phyloP scores from a whole-genome alignment of 495 filamentous ascomycete genomes.

The Barbatosphaeria neglecta region DNA sequence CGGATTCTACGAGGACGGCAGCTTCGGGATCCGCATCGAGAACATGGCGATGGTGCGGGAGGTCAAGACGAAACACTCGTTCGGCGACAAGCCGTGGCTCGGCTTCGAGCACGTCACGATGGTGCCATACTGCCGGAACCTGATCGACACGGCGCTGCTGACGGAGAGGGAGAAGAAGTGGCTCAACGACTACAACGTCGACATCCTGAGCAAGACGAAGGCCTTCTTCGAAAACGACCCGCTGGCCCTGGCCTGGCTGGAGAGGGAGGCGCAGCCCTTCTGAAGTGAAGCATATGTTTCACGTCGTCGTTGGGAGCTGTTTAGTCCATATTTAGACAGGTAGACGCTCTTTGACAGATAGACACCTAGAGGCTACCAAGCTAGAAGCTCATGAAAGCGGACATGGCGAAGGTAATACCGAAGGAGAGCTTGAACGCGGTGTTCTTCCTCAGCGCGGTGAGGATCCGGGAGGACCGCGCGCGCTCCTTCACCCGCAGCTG shows the following conservation, averaged over 20 bases:
- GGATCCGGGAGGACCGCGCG: constrained; percentile 41
- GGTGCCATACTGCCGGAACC: constrained; percentile 83
- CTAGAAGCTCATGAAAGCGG: constrained; percentile 58
- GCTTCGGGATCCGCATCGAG: constrained; percentile 96
- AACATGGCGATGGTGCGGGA: constrained; percentile 87
- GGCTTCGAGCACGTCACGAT: constrained; percentile 97
- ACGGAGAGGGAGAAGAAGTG: constrained; percentile 70
- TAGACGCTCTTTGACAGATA: too few species aligned
- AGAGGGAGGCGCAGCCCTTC: constrained; percentile 64
- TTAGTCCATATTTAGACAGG: too few species aligned
- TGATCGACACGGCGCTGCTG: constrained; percentile 68
- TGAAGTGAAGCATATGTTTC: too few species aligned
- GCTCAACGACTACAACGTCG: constrained; percentile 75
- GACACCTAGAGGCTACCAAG: too few species aligned
- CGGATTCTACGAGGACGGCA: constrained; percentile 95
- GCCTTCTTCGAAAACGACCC: constrained; percentile 65
- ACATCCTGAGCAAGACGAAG: constrained; percentile 74
- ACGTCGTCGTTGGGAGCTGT: too few species aligned
- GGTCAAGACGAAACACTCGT: constrained; percentile 70
- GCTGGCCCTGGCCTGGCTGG: constrained; percentile 64
- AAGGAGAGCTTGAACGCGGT: constrained; percentile 71
- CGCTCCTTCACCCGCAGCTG: constrained; percentile 24
- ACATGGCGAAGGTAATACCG: constrained; percentile 63
- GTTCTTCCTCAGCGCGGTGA: constrained; percentile 49
- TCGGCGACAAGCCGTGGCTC: constrained; percentile 86